These are phyloP conservation scores for Fistulinella prunicolor DNA, from an alignment of 768 basidiomycete genomes.

Conservation along the genomic window DNA sequence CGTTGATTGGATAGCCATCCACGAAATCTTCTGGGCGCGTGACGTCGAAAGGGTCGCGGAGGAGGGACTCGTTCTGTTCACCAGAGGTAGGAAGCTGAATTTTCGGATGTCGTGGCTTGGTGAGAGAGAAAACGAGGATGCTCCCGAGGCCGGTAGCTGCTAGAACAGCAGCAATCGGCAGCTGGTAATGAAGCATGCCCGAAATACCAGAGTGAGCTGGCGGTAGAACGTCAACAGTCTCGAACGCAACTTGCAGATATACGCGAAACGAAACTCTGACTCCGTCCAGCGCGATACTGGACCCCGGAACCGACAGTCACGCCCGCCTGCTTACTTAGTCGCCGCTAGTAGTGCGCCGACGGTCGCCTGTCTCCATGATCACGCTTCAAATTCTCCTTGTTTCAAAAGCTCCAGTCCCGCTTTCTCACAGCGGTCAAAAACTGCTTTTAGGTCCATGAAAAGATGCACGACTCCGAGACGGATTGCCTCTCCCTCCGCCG, in stretches of 20 bases:
- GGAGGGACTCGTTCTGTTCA: constrained; percentile 23
- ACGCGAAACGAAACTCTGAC: background rate
- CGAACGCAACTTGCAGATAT: background rate
- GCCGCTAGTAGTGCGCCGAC: too few species aligned
- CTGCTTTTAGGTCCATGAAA: too few species aligned
- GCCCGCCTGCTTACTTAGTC: background rate
- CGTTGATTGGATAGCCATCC: constrained; percentile 66
- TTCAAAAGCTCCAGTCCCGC: too few species aligned
- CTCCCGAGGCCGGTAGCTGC: constrained; percentile 44
- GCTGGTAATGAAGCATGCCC: constrained; percentile 59
- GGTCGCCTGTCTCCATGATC: too few species aligned
- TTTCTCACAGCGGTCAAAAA: too few species aligned
- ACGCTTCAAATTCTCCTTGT: too few species aligned
- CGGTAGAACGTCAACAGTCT: background rate
- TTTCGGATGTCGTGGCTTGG: constrained; percentile 44
- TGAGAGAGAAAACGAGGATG: constrained; percentile 40
- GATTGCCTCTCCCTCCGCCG: too few species aligned
- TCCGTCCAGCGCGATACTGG: background rate
- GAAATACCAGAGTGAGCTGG: background rate
- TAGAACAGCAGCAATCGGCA: constrained; percentile 50
- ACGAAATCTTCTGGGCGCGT: constrained; percentile 64
- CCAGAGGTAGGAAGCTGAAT: constrained; percentile 44
- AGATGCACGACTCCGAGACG: too few species aligned
- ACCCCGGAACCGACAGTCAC: constrained; percentile 10
- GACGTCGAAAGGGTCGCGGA: constrained; percentile 66